Evolutionary conservation across 1,139 yeast species (phyloP), one percentile per base, ranked within the genome.

Genomic region (Maudiozyma humilis): DNA sequence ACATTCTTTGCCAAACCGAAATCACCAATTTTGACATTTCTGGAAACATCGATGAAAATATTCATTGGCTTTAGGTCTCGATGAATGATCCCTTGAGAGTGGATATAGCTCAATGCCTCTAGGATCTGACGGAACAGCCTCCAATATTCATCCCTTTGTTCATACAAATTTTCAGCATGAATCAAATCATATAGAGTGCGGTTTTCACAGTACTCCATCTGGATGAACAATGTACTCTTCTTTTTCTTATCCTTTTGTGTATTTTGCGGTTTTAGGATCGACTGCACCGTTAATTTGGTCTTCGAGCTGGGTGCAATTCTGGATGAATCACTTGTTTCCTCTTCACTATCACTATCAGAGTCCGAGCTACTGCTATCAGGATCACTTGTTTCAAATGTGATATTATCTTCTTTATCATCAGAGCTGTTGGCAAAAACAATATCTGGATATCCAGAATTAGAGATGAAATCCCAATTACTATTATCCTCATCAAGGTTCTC

Each of bases 171-270:
- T 50, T 83, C 93, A 39, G 76, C 77, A 42, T 66, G 66, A 36
- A 93, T 91, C 50, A 91, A 68, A 62, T 91, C 95, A 41, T 77
- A 75, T 32, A 93, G 66, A 0, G 98, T 91, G 48, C 86, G 86
- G 57, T 91, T 91, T 56, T 93, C 98, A 66, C 98, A 93, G 59
- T 91, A 93, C 62, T 93, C 98, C 99, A 93, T 93, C 59, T 93
- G 98, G 51, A 93, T 91, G 59, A 70, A 93, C 50, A 73, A 70
- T 36, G 74, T 89, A 66, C 76, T 78, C 55, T 68, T 67, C 36
- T 50, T 56, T 33, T 54, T 52, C 43, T 55, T 25, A 46, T 47
- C 44, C 15, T 25, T 33, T n/a, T n/a, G n/a, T 8, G 41, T 65
- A 7, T 41, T n/a, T n/a, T n/a, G n/a, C n/a, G n/a, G n/a, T n/a